phyloP scores from a whole-genome alignment of 345 rosid species.

The Euphorbia pulcherrima region DNA sequence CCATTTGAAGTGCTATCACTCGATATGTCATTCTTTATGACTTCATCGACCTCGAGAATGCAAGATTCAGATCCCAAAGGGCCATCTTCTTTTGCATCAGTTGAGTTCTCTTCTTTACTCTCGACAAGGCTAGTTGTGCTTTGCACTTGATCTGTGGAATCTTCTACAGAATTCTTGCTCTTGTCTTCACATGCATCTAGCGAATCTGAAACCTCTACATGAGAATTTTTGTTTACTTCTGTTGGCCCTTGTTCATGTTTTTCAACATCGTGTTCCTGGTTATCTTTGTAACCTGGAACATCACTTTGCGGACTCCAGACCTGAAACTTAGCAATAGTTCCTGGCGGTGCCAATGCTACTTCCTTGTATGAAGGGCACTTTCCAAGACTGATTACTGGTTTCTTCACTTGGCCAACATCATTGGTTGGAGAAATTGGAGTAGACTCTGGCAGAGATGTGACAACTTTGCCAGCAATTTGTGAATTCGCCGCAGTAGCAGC shows the following conservation, averaged over 20 bases:
- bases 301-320: constrained; percentile 48
- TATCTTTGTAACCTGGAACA: constrained; percentile 43
- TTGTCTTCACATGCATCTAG: constrained; percentile 35
- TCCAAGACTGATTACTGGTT: constrained; percentile 55
- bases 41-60: constrained; percentile 35
- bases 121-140: constrained; percentile 33
- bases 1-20: constrained; percentile 35
- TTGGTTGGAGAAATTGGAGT: constrained; percentile 31
- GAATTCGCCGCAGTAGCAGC: constrained; percentile 34
- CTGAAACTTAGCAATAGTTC: constrained; percentile 69
- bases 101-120: constrained; percentile 39
- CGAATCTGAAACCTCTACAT: constrained; percentile 24
- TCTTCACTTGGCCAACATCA: constrained; percentile 41
- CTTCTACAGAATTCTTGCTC: constrained; percentile 27
- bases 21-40: constrained; percentile 30
- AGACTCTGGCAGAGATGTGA: constrained; percentile 42
- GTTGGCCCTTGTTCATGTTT: constrained; percentile 34
- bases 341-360: constrained; percentile 96
- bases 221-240: constrained; percentile 36
- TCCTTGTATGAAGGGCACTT: constrained; percentile 98
- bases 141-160: constrained; percentile 19
- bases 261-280: constrained; percentile 31
- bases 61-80: constrained; percentile 32
- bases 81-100: constrained; percentile 37
- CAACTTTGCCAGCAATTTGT: constrained; percentile 33